Evolutionary conservation across 1,284 basidiomycete species (phyloP).

Genomic region (Ceratobasidium sp.): DNA sequence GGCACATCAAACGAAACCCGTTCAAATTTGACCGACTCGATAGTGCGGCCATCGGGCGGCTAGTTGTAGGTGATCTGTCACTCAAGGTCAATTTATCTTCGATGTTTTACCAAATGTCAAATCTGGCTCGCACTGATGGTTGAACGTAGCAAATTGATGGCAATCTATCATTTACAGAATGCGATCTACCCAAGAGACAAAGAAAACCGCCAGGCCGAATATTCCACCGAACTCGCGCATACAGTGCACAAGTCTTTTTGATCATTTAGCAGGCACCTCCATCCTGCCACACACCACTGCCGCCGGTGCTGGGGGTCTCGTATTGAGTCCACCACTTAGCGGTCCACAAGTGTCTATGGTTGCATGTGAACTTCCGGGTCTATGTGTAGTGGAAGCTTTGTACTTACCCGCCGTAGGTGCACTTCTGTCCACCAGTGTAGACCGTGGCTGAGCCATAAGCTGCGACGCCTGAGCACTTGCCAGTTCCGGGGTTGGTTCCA

Average conservation of each 20-base stretch:
- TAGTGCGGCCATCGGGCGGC: no score
- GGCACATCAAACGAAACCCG: no score
- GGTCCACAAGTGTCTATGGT: conserved; percentile 38
- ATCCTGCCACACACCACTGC: conserved; percentile 43
- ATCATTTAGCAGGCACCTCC: conserved; percentile 37
- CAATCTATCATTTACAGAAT: conserved; percentile 4
- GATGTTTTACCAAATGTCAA: no score
- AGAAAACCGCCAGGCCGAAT: conserved; percentile 19
- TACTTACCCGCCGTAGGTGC: conserved; percentile 48
- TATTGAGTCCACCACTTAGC: conserved; percentile 52
- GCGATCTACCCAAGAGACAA: conserved; percentile 9
- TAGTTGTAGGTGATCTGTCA: no score
- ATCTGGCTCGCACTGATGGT: not conserved
- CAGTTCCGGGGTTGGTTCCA: conserved; percentile 36
- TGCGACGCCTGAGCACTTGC: conserved; percentile 43
- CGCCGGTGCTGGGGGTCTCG: conserved; percentile 49
- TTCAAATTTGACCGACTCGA: no score
- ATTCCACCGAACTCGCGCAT: not conserved
- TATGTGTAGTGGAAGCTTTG: not conserved
- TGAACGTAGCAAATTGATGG: not conserved
- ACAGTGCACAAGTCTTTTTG: not conserved
- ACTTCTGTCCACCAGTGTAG: conserved; percentile 50
- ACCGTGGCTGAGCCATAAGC: conserved; percentile 45
- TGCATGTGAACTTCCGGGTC: not conserved
- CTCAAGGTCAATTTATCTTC: no score